Base-by-base conservation (phyloP, 2,329 filamentous ascomycete species). In the Nannizziopsis barbatae region DNA sequence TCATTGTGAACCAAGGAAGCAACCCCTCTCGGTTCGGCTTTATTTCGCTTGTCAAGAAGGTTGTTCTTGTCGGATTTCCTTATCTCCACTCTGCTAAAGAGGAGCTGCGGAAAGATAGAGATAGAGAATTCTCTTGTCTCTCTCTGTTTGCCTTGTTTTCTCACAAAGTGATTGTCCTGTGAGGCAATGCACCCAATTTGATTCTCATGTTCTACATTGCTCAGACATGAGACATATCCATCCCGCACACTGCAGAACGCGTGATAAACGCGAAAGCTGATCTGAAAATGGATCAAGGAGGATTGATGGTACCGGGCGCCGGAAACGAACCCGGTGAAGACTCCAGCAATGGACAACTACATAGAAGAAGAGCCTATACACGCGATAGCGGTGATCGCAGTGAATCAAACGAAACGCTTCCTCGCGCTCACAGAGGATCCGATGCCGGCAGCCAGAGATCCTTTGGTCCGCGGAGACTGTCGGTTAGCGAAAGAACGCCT, bases 401-500 rank as follows among this genome's bases (percentile, higher is more conserved):
- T 11, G 33, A 3, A 8, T 36, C 42, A 11, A 32, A n/a, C 27
- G 41, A 18, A 41, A 11, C 18, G 14, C 18, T 22, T 32, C n/a
- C 17, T 12, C 42, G 17, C 9, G 8, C 32, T n/a, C 17, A 12
- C 7, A 27, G 11, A 33, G 32, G 17, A 14, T 20, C 32, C 14
- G 32, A 36, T 14, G 33, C 12, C 22, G 15, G 9, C 10, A 45
- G 42, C 15, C 32, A n/a, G 17, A 36, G 32, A 15, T 20, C n/a
- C 8, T 33, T 43, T 18, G 17, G 37, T 5, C 17, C 11, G 37
- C 51, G 51, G 4, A 40, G 51, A 2, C 50, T 56, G 10, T 52
- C 54, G n/a, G 46, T 49, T 35, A 67, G 62, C 50, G 57, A 61
- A 45, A 64, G 64, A 51, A 69, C 69, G 14, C 69, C 69, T 6